Conservation (phyloP, 2,329 filamentous ascomycete genomes). For the Colletotrichum navitas region DNA sequence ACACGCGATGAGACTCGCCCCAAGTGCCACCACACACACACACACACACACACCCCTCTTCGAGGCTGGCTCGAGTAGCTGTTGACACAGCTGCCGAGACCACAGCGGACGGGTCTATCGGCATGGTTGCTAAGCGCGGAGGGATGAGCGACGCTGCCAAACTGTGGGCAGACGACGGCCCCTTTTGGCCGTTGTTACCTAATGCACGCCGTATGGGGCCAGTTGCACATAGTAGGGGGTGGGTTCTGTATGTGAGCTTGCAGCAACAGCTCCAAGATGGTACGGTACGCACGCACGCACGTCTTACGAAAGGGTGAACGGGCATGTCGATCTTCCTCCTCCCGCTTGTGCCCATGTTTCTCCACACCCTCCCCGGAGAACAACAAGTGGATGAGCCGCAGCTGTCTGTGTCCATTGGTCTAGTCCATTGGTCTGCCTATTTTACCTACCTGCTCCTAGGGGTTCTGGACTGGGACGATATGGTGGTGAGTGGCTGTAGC, state of each 20-base stretch:
- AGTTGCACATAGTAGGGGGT: neutral
- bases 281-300: neutral
- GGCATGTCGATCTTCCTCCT: constrained; percentile 17
- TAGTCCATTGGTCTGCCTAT: neutral
- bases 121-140: constrained; percentile 25
- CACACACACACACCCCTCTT: neutral
- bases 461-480: neutral
- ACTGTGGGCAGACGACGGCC: neutral
- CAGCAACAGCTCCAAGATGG: neutral
- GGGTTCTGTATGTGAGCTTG: constrained; percentile 14
- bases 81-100: constrained; percentile 16
- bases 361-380: constrained; percentile 16
- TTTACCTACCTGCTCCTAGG: neutral
- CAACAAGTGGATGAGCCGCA: neutral
- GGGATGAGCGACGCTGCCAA: constrained; percentile 8
- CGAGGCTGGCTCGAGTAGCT: constrained; percentile 13
- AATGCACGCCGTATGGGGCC: neutral
- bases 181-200: neutral
- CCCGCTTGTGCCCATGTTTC: constrained; percentile 14
- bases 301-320: neutral
- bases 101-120: constrained; percentile 26
- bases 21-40: neutral
- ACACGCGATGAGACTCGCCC: constrained; percentile 17
- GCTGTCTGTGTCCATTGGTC: too few species aligned
- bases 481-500: neutral